These are phyloP conservation scores for Pythium phragmitis DNA, from an alignment of 352 stramenopile genomes.

Conservation along the genomic window DNA sequence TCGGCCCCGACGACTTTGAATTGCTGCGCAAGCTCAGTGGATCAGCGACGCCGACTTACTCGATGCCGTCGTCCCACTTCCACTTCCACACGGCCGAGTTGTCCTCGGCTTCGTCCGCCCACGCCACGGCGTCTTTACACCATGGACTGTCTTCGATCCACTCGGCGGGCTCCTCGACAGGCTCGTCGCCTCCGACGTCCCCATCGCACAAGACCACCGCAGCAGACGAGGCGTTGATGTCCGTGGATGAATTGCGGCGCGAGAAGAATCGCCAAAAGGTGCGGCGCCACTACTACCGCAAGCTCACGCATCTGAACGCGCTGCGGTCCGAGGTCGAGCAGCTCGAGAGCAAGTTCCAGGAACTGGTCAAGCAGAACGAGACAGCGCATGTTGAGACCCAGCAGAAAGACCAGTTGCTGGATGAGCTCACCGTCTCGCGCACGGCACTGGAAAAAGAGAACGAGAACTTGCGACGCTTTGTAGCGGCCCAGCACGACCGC, in stretches of 20 bases:
- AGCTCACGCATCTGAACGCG: constrained; percentile 24
- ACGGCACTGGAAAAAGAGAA: constrained; percentile 20
- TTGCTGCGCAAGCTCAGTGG: constrained; percentile 20
- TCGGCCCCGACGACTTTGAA: constrained; percentile 25
- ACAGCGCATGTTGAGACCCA: neutral
- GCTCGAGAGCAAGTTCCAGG: constrained; percentile 24
- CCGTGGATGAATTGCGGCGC: constrained; percentile 22
- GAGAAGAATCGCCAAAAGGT: constrained; percentile 39
- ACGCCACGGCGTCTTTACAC: neutral
- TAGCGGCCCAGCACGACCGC: neutral
- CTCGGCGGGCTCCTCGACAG: neutral
- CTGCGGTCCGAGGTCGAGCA: constrained; percentile 23
- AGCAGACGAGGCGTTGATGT: neutral
- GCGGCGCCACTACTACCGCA: constrained; percentile 37
- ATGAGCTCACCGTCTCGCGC: constrained; percentile 3
- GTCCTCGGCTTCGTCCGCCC: neutral
- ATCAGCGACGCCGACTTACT: neutral
- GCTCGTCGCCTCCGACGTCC: constrained; percentile 3
- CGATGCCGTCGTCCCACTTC: neutral
- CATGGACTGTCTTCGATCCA: no score
- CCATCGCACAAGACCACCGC: neutral
- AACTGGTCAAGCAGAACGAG: constrained; percentile 16
- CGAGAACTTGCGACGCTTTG: constrained; percentile 14
- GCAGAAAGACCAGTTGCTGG: neutral
- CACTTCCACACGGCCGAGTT: constrained; percentile 3